These are phyloP conservation scores for Apium graveolens DNA, from an alignment of 129 eudicot genomes.

Conservation along the genomic window DNA sequence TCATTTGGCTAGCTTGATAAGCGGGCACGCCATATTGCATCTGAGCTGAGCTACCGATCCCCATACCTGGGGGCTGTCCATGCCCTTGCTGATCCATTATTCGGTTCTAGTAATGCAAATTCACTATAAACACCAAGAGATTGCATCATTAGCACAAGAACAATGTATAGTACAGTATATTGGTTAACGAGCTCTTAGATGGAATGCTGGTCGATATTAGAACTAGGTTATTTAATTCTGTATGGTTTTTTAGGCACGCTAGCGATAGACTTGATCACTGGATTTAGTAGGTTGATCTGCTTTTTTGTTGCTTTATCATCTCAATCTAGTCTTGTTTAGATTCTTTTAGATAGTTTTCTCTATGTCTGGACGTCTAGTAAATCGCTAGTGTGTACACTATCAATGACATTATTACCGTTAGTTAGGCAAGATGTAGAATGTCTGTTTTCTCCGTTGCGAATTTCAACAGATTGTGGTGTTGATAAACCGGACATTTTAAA, in stretches of 20 bases:
- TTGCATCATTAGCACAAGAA: background rate
- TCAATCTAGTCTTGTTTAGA: no score
- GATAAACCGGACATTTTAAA: background rate
- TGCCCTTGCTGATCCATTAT: conserved; percentile 61
- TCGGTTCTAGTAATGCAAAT: background rate
- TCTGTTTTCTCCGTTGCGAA: background rate
- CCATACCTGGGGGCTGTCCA: conserved; percentile 35
- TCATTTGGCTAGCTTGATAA: conserved; percentile 47
- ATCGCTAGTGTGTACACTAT: background rate
- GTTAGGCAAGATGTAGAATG: background rate
- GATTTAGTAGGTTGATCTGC: no score
- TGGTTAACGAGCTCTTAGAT: background rate
- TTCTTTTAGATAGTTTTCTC: no score
- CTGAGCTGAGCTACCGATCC: conserved; percentile 29
- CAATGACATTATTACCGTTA: background rate
- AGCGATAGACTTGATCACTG: no score
- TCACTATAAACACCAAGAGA: background rate
- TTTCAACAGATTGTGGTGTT: background rate
- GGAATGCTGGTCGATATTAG: no score
- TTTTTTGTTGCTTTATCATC: no score
- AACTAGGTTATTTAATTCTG: no score
- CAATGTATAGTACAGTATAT: background rate
- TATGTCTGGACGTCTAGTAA: background rate
- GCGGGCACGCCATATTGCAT: conserved; percentile 32
- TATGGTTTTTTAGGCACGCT: no score